Conservation (phyloP, 495 filamentous ascomycete genomes). For the Bombardia bombarda region DNA sequence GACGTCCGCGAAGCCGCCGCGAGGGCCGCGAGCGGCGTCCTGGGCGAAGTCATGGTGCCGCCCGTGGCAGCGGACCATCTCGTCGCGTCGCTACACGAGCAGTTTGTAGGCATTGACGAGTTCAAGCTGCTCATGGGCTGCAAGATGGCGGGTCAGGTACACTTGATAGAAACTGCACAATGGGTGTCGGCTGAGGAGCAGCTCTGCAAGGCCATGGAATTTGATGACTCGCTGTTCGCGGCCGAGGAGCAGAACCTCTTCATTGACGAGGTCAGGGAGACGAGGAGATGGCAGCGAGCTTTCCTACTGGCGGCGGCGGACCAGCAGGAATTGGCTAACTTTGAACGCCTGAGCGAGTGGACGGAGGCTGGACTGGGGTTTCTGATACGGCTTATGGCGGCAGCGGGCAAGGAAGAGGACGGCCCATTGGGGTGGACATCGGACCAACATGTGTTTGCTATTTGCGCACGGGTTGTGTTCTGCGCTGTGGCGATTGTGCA, state of each 20-base stretch:
- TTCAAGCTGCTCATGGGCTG: conserved; percentile 25
- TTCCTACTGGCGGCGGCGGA: too few species aligned
- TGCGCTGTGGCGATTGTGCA: conserved; percentile 29
- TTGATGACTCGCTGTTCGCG: conserved; percentile 69
- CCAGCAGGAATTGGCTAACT: too few species aligned
- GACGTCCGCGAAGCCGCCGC: conserved; percentile 68
- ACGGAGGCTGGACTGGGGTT: conserved; percentile 45
- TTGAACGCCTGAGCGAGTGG: conserved; percentile 46
- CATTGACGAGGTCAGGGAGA: conserved; percentile 68
- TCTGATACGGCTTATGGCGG: conserved; percentile 29
- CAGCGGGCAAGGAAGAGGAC: conserved; percentile 32
- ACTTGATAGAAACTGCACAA: conserved; percentile 1
- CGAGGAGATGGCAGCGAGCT: conserved; percentile 51
- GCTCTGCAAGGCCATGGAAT: conserved; percentile 44
- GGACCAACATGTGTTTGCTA: conserved; percentile 61
- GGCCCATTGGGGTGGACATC: conserved; percentile 66
- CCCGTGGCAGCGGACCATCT: conserved; percentile 32
- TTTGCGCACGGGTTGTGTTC: conserved; percentile 53
- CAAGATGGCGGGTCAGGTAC: conserved; percentile 26
- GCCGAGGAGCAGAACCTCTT: conserved; percentile 90
- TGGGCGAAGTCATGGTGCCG: conserved; percentile 28
- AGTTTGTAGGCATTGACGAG: conserved; percentile 16
- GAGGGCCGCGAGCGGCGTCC: conserved; percentile 27
- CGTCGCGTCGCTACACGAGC: conserved; percentile 22
- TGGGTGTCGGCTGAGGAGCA: conserved; percentile 34